Evolutionary conservation across 129 eudicot species (phyloP).

Genomic region (Tagetes erecta): DNA sequence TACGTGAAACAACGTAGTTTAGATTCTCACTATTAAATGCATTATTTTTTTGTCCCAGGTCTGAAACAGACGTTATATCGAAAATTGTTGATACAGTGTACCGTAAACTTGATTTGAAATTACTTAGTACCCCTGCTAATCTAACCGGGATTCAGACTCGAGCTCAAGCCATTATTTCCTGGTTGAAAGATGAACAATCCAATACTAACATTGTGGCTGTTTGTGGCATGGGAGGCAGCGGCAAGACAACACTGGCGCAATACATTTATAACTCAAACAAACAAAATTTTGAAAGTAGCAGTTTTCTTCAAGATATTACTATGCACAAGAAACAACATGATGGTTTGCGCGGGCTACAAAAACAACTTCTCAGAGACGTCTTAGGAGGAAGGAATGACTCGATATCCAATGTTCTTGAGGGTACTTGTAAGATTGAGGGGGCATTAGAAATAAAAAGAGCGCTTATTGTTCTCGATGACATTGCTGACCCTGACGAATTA

Average conservation of each 20-base stretch:
- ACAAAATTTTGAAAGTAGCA: background rate
- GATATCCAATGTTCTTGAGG: background rate
- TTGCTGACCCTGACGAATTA: conserved; percentile 5
- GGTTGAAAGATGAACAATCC: conserved; percentile 4
- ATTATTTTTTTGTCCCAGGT: background rate
- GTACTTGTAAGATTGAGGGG: background rate
- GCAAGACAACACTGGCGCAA: conserved; percentile 15
- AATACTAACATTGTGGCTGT: background rate
- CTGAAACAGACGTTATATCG: conserved; percentile 5
- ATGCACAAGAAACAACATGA: background rate
- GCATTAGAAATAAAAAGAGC: background rate
- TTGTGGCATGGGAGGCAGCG: conserved; percentile 14
- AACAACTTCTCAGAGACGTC: conserved; percentile 7
- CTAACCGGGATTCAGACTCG: conserved; percentile 8
- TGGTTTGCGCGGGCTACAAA: conserved; percentile 8
- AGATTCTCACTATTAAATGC: background rate
- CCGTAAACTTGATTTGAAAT: background rate
- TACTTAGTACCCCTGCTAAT: background rate
- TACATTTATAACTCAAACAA: conserved; percentile 12
- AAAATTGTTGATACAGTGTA: background rate
- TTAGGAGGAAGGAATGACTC: background rate
- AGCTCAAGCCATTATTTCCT: background rate
- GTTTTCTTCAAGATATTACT: background rate
- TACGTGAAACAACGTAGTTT: background rate
- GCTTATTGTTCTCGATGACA: conserved; percentile 13